Evolutionary conservation across 2,329 filamentous ascomycete species (phyloP), one percentile per base, ranked within the genome.

Genomic region (Gaeumannomyces tritici): DNA sequence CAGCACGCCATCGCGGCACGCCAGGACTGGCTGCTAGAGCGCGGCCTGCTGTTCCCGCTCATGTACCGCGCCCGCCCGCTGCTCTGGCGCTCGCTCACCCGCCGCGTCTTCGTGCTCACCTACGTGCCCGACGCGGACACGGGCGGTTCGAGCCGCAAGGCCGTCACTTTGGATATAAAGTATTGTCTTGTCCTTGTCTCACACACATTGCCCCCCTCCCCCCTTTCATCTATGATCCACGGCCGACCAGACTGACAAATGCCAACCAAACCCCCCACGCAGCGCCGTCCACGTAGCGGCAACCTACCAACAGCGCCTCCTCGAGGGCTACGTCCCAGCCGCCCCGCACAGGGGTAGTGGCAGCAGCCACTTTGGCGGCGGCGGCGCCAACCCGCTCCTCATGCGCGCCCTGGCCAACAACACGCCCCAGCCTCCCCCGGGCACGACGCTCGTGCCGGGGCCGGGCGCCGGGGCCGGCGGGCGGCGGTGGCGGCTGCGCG

Each of bases 71-170:
- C 93, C 63, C 89, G 95, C 62, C 85, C 91, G 1, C 79, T 96
- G 2, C 84, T 96, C 15, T 96, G 91, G 91, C 86, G 93, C 18
- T 89, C 89, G 1, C 81, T 98, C 8, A 84, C 89, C 24, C 85
- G 92, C 33, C 88, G 87, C 66, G 85, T 88, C 0, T 97, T 96
- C 72, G 76, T 93, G 12, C 79, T 95, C 15, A 89, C 85, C 21
- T 95, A 93, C 65, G 82, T 86, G n/a, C 84, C 86, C 8, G 55
- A 61, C 11, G 70, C 67, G 54, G 33, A 57, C 18, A 55, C 18
- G 26, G 55, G 80, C 75, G 64, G 77, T 78, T 47, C 42, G 18
- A 80, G 79, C 3, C 85, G 81, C 67, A 83, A 82, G 68, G 87
- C 91, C 3, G 89, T 91, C 0, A 90, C 89, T 0, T 79, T 97